phyloP scores from a whole-genome alignment of 345 rosid genomes.

The Arabidopsis arenosa region DNA sequence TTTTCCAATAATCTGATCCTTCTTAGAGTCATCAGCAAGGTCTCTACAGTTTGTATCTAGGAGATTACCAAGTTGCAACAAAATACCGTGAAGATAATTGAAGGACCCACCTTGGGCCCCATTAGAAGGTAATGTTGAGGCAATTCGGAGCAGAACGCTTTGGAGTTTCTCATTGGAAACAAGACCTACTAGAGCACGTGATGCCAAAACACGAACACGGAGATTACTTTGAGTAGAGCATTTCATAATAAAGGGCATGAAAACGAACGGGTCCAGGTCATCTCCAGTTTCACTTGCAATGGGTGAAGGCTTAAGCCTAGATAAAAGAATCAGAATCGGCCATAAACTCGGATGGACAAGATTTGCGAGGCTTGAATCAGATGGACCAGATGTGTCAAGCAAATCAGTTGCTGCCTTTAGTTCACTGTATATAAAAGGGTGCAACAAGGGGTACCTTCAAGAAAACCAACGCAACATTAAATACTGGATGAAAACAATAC shows the following conservation, averaged over 20 bases:
- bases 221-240: slow-evolving; percentile 91
- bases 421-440: slow-evolving; percentile 78
- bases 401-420: slow-evolving; percentile 76
- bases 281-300: slow-evolving; percentile 86
- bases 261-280: slow-evolving; percentile 86
- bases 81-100: slow-evolving; percentile 81
- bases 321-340: slow-evolving; percentile 87
- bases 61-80: slow-evolving; percentile 81
- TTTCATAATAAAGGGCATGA: slow-evolving; percentile 91
- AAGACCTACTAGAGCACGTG: slow-evolving; percentile 86
- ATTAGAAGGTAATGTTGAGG: slow-evolving; percentile 67
- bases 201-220: slow-evolving; percentile 87
- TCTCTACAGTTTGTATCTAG: slow-evolving; percentile 81
- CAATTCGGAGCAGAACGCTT: slow-evolving; percentile 60
- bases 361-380: slow-evolving; percentile 66
- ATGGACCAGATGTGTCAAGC: slow-evolving; percentile 58
- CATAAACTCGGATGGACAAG: slow-evolving; percentile 95
- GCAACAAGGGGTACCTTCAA: slow-evolving; percentile 84
- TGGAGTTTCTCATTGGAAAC: slow-evolving; percentile 92
- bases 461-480: slow-evolving; percentile 39
- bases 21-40: slow-evolving; percentile 74
- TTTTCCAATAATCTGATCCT: slow-evolving; percentile 75
- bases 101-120: slow-evolving; percentile 50
- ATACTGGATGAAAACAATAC: slow-evolving; percentile 23
- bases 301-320: slow-evolving; percentile 95